Evolutionary conservation across 768 basidiomycete genomes (phyloP), one percentile per base, ranked within the genome.

Genomic region (Leucosporidium scottii): DNA sequence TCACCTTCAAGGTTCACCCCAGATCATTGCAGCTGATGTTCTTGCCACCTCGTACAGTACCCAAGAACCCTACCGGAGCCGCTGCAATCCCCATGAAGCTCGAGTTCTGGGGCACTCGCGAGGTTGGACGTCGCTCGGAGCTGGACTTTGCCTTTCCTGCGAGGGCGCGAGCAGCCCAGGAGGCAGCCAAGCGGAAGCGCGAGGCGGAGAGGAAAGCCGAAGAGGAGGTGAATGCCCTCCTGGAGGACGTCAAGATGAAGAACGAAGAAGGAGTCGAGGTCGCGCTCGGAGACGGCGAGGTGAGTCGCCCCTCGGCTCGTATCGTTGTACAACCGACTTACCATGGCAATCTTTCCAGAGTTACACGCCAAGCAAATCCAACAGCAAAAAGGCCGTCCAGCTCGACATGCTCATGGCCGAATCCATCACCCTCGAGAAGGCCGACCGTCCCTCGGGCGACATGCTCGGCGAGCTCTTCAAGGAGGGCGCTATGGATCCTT

Each of bases 401-500:
- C 34, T 30, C 31, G 64, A 68, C 39, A 25, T 54, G n/a, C 55
- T 66, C 13, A 70, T 70, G 65, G 34, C n/a, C 4, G 58, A 70
- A 20, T 62, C 69, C 0, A 36, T 70, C 17, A 48, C 61, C 9
- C 47, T 64, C 18, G 69, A 70, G 59, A 55, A 55, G 27, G 56
- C 53, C 21, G 51, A 61, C 17, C 27, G 47, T 13, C 62, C 62
- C 31, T 25, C 51, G 34, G 23, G 36, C 25, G 71, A 72, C 60
- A 1, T 72, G 12, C 34, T 72, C 75, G 75, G 76, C 50, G 58
- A 74, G 20, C 68, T 79, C n/a, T 77, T 75, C 47, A 68, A 74
- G 39, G 75, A 75, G 36, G 74, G 71, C 21, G 65, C 39, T 34
- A 58, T 75, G 34, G 91, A 94, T 76, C 81, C 92, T 21, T 77